Evolutionary conservation across 306 rosid species (phyloP), one percentile per base, ranked within the genome.

Genomic region (Castanea sativa): DNA sequence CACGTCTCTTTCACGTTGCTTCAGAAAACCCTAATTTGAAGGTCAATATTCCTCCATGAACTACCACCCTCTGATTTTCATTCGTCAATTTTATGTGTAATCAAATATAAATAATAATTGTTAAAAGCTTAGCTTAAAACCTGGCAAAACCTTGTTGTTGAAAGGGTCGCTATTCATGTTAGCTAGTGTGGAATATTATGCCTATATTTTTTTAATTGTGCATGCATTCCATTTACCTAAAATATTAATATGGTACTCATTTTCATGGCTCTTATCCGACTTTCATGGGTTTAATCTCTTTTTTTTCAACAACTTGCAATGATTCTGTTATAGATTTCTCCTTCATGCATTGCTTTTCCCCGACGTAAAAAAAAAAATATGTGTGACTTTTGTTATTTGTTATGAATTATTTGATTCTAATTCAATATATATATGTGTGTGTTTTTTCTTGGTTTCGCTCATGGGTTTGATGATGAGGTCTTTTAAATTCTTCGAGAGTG

Each of bases 1-100:
- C 96, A 90, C 90, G 93, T 89, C 91, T 80, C 90, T 78, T 85
- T 92, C 96, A 91, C 97, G 87, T 89, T 76, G 92, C 90, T 75
- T 71, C 78, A 58, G 27, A 58, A 81, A 88, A 53, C 83, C 91
- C 86, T 81, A 85, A 78, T 69, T 21, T 75, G 30, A 79, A 70
- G 78, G 89, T 81, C 87, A 81, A 80, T 69, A 77, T 72, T 78
- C 87, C 88, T 78, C 73, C 83, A 79, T 92, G 81, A 85, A 78
- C 86, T 83, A 30, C 89, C 81, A 84, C 14, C 78, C 29, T 78
- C 76, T 74, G 67, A 82, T 80, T 79, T 75, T 80, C 73, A 76
- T 60, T 51, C 83, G 56, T 49, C 78, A 23, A 51, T 41, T 70
- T 55, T 49, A 65, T 35, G 35, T 16, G 11, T 20, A 10, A 55